These are phyloP conservation scores for Colletotrichum cuscutae DNA, from an alignment of 2,329 filamentous ascomycete genomes.

Conservation along the genomic window DNA sequence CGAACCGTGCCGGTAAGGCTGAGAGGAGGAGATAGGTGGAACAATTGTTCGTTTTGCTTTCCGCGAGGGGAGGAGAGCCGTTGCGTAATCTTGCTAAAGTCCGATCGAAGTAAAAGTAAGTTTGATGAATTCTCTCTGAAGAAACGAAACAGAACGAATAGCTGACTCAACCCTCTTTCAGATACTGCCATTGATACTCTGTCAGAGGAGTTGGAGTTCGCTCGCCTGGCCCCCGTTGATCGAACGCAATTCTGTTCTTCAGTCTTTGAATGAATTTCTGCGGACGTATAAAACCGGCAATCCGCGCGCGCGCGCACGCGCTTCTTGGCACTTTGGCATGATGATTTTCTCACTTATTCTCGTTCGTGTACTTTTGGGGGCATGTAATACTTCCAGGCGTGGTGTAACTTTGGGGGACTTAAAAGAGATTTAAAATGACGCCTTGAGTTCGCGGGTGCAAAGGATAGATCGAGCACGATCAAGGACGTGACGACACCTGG, in stretches of 20 bases:
- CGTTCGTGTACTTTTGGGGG: conserved; percentile 17
- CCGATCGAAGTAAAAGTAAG: conserved; percentile 30
- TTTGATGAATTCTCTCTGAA: not conserved
- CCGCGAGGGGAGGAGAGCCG: not conserved
- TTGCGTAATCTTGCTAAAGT: conserved; percentile 20
- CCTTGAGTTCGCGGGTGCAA: conserved; percentile 33
- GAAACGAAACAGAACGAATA: not conserved
- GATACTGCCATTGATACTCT: conserved; percentile 33
- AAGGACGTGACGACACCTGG: conserved; percentile 36
- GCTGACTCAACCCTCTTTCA: conserved; percentile 8
- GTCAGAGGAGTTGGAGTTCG: conserved; percentile 32
- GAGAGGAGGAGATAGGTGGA: not conserved
- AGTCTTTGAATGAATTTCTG: conserved; percentile 10
- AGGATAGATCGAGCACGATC: conserved; percentile 35
- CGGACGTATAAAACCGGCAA: conserved; percentile 10
- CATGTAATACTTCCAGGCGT: conserved; percentile 1
- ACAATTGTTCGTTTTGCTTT: not conserved
- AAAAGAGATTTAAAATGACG: conserved; percentile 19
- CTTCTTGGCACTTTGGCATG: conserved; percentile 17
- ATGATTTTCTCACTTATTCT: not conserved
- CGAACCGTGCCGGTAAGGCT: not conserved
- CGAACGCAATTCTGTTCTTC: conserved; percentile 23
- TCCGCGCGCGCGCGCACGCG: conserved; percentile 9
- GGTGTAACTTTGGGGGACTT: not conserved
- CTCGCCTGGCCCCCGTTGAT: conserved; percentile 32